These are phyloP conservation scores for Globisporangium radiosum DNA, from an alignment of 352 stramenopile genomes.

Conservation along the genomic window DNA sequence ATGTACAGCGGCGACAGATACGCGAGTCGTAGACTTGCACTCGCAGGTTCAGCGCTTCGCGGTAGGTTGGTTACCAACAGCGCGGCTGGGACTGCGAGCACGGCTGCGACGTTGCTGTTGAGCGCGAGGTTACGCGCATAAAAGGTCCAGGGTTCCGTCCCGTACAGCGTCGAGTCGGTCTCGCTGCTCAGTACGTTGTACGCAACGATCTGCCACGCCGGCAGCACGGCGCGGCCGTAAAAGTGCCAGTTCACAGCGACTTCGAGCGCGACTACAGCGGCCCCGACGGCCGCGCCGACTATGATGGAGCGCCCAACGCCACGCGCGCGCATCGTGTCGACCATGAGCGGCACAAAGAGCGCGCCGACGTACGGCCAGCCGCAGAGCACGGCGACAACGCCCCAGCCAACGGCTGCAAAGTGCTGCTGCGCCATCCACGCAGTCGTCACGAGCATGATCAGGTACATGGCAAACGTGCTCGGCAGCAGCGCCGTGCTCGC, in stretches of 20 bases:
- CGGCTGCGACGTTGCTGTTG: conserved; percentile 91
- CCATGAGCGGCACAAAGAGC: conserved; percentile 92
- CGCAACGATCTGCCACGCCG: conserved; percentile 91
- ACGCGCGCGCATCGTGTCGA: conserved; percentile 66
- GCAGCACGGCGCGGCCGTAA: conserved; percentile 66
- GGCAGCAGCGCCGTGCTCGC: conserved; percentile 90
- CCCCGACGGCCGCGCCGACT: conserved; percentile 54
- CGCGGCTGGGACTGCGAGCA: conserved; percentile 53
- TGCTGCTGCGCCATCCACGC: conserved; percentile 79
- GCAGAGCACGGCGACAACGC: conserved; percentile 88
- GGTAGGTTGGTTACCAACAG: conserved; percentile 32
- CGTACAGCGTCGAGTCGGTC: conserved; percentile 97
- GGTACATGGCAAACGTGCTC: conserved; percentile 87
- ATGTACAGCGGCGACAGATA: conserved; percentile 76
- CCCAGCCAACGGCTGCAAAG: conserved; percentile 73
- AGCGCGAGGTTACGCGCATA: conserved; percentile 95
- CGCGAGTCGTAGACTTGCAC: conserved; percentile 22
- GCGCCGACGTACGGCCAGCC: conserved; percentile 97
- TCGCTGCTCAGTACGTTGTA: conserved; percentile 93
- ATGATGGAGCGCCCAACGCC: conserved; percentile 46
- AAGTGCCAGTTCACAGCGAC: conserved; percentile 78
- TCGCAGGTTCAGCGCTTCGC: conserved; percentile 18
- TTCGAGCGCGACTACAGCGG: conserved; percentile 70
- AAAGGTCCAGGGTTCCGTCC: conserved; percentile 91
- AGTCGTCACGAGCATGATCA: conserved; percentile 71